Conservation (phyloP, 1,139 yeast species). For the Candida buenavistaensis region DNA sequence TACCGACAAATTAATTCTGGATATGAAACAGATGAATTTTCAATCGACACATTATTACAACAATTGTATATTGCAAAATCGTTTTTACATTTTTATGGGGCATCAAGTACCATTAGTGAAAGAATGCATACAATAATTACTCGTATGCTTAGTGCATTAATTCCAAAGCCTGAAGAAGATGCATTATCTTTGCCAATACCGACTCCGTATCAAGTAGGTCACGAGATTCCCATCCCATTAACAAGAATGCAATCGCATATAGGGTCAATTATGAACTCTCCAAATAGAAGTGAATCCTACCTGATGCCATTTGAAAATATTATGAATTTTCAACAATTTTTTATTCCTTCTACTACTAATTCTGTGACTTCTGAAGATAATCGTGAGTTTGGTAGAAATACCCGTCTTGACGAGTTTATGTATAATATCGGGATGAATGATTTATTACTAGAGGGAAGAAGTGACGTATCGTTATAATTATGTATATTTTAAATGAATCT, state of each 20-base stretch:
- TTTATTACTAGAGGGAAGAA: constrained; percentile 20
- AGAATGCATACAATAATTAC: constrained; percentile 13
- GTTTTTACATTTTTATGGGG: constrained; percentile 14
- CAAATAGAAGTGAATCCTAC: too few species aligned
- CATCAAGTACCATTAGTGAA: constrained; percentile 11
- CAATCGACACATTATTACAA: constrained; percentile 10
- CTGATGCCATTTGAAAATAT: constrained; percentile 15
- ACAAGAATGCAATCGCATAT: not conserved
- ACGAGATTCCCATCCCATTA: not conserved
- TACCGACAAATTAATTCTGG: constrained; percentile 11
- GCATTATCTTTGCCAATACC: constrained; percentile 3
- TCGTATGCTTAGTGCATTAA: constrained; percentile 13
- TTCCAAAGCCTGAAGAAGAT: constrained; percentile 10
- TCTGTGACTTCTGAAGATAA: constrained; percentile 2
- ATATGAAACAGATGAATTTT: constrained; percentile 12
- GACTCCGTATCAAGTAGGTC: constrained; percentile 5
- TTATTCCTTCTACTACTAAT: constrained; percentile 18
- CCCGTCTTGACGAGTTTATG: constrained; percentile 17
- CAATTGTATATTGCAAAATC: constrained; percentile 13
- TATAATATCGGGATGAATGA: constrained; percentile 22
- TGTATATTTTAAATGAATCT: constrained; percentile 7
- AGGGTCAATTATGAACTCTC: too few species aligned
- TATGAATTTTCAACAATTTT: constrained; percentile 21
- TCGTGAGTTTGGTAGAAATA: not conserved
- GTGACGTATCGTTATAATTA: not conserved